Evolutionary conservation across 75 land plant genomes (phyloP), one percentile per base, ranked within the genome.

Genomic region (Picea glauca): DNA sequence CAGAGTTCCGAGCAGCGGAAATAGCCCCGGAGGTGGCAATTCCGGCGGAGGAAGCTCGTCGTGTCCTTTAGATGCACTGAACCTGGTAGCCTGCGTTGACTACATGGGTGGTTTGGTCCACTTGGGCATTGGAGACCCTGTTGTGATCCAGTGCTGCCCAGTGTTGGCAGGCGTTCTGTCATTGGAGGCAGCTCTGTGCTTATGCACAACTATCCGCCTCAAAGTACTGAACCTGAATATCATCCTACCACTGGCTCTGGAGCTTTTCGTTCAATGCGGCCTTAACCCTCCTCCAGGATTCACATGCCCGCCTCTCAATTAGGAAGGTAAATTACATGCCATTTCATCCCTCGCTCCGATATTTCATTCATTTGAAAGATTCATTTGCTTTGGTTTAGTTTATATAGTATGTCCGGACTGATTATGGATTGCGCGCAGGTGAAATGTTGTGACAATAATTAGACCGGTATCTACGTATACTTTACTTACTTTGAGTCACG

Each of bases 191-290:
- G 81, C 81, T 1, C 78, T 84, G 15, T 82, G 84, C 68, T 46
- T 82, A 7, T 82, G 84, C 68, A 82, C 84, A 30, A 82, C 80
- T 61, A 82, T 84, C 65, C 80, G 80, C 75, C 26, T 62, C 56
- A 83, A 83, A 79, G 76, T 83, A 9, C 85, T 83, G 17, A 80
- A 83, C 66, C 17, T 83, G 65, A 80, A 83, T 15, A 32, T 83
- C 75, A 32, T 64, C 60, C 78, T 83, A 1, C 85, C 85, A 21
- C 67, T 83, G 18, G 81, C 81, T 3, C 78, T 83, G 15, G 60
- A 80, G 76, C 78, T 85, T 20, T 87, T 89, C 54, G 73, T 87
- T 56, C 72, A 78, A 26, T 89, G 91, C 26, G 91, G 89, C 1
- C 81, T 87, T 80, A 82, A 79, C 6, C 80, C 83, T 5, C 91